Evolutionary conservation across 495 filamentous ascomycete genomes (phyloP), one percentile per base, ranked within the genome.

Genomic region (Penicillium turbatum): DNA sequence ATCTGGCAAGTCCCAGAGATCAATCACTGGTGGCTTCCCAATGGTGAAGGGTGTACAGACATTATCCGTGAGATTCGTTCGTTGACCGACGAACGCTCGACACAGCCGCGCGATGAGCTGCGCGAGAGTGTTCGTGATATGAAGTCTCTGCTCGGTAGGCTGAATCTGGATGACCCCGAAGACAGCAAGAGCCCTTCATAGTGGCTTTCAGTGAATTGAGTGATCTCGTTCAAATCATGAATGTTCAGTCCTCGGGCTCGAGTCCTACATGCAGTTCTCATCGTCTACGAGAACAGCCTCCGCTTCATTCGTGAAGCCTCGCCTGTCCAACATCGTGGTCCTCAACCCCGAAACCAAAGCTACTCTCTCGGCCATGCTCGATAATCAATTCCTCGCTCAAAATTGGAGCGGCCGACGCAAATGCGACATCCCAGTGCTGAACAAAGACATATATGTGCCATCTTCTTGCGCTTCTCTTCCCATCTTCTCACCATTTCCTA

Each of bases 11-110:
- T 86, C 31, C 79, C 82, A 9, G 84, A 83, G 45, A 76, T 89
- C 52, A 76, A 80, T 47, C 79, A 86, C 34, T 95, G 90, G 89
- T 96, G 90, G 90, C 80, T 95, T 19, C 88, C 90, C 2, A 82
- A 91, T 62, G 82, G 90, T 61, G 87, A 90, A 73, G 83, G 81
- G 17, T 86, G 84, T 59, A 80, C 81, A 3, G 75, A 80, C 6
- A 79, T 93, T 29, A 74, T 95, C 31, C 86, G 86, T 26, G 84
- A 79, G 54, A 83, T 95, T 45, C 84, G 89, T n/a, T 75, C 78
- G 24, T 86, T 92, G 69, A 86, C 87, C 2, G 82, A 88, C 56
- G 86, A 92, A 44, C 83, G 88, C 41, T 73, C 70, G 3, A 68
- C 61, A n/a, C 83, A 83, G 55, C 81, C 76, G 35, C 79, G 78